phyloP scores from a whole-genome alignment of 495 filamentous ascomycete genomes.

The Haplographium delicatum region DNA sequence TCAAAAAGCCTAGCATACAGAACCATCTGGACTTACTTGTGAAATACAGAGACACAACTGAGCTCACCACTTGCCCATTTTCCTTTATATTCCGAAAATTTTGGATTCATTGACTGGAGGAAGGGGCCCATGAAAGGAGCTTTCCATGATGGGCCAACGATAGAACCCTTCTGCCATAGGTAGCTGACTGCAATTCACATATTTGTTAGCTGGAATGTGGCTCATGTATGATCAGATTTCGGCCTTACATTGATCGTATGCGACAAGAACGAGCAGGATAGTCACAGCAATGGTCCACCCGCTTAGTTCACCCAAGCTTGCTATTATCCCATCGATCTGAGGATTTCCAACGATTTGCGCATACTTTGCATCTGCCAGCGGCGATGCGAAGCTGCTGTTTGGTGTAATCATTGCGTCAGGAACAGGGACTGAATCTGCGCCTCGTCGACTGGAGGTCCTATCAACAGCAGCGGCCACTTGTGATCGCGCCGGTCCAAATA shows the following conservation, averaged over 20 bases:
- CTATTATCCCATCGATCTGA: conserved; percentile 31
- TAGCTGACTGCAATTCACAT: conserved; percentile 61
- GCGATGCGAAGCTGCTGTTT: conserved; percentile 73
- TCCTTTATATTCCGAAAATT: conserved; percentile 81
- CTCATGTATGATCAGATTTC: conserved; percentile 1
- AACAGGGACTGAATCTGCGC: too few relatives aligned
- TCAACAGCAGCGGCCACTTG: not conserved
- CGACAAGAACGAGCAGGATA: conserved; percentile 60
- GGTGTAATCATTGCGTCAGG: conserved; percentile 36
- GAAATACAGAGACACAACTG: conserved; percentile 97
- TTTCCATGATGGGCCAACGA: conserved; percentile 78
- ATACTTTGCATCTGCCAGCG: conserved; percentile 61
- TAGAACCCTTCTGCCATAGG: conserved; percentile 77
- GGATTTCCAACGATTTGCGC: conserved; percentile 32
- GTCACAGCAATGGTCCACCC: conserved; percentile 51
- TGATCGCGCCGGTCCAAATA: too few relatives aligned
- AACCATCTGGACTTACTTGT: conserved; percentile 68
- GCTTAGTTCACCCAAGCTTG: not conserved
- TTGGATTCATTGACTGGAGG: conserved; percentile 83
- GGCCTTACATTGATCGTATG: conserved; percentile 81
- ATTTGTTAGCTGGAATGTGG: not conserved
- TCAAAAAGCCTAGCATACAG: not conserved
- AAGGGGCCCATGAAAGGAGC: conserved; percentile 96
- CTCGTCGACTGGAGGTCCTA: conserved; percentile 14
- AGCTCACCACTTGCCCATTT: conserved; percentile 90